Evolutionary conservation across 2,329 filamentous ascomycete genomes (phyloP).

Genomic region (Rutstroemia sp.): DNA sequence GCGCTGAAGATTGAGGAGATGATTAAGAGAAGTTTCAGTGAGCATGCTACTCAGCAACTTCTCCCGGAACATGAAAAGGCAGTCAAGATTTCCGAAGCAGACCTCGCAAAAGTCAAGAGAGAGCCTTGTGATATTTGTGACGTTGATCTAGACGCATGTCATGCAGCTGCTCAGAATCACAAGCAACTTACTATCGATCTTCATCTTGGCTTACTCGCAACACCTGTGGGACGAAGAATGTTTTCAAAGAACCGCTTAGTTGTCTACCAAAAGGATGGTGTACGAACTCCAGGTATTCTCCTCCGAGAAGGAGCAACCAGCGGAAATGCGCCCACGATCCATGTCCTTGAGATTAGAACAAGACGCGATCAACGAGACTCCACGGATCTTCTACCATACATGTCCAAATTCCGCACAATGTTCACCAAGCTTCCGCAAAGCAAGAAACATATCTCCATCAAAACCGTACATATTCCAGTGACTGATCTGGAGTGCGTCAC

Average conservation of each 20-base stretch:
- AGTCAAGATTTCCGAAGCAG: slow-evolving; percentile 85
- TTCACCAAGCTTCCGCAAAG: slow-evolving; percentile 61
- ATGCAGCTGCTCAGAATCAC: slow-evolving; percentile 74
- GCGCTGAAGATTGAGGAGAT: slow-evolving; percentile 98
- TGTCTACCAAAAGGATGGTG: slow-evolving; percentile 77
- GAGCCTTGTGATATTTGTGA: slow-evolving; percentile 80
- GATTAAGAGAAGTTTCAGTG: slow-evolving; percentile 99
- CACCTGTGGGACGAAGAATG: slow-evolving; percentile 75
- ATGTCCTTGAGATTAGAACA: slow-evolving; percentile 70
- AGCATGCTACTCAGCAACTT: slow-evolving; percentile 91
- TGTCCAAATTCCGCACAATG: slow-evolving; percentile 60
- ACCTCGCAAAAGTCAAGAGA: slow-evolving; percentile 82
- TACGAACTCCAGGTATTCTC: slow-evolving; percentile 75
- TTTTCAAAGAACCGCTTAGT: slow-evolving; percentile 70
- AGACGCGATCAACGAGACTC: slow-evolving; percentile 63
- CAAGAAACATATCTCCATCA: slow-evolving; percentile 60
- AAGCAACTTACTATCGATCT: slow-evolving; percentile 74
- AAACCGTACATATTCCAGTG: slow-evolving; percentile 62
- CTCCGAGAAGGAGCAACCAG: slow-evolving; percentile 66
- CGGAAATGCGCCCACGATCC: slow-evolving; percentile 58
- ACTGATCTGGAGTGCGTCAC: slow-evolving; percentile 81
- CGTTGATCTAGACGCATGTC: slow-evolving; percentile 68
- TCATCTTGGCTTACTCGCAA: slow-evolving; percentile 67
- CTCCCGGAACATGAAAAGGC: slow-evolving; percentile 94
- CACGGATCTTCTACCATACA: slow-evolving; percentile 80